Evolutionary conservation across 345 rosid species (phyloP).

Genomic region (Viola odorata): DNA sequence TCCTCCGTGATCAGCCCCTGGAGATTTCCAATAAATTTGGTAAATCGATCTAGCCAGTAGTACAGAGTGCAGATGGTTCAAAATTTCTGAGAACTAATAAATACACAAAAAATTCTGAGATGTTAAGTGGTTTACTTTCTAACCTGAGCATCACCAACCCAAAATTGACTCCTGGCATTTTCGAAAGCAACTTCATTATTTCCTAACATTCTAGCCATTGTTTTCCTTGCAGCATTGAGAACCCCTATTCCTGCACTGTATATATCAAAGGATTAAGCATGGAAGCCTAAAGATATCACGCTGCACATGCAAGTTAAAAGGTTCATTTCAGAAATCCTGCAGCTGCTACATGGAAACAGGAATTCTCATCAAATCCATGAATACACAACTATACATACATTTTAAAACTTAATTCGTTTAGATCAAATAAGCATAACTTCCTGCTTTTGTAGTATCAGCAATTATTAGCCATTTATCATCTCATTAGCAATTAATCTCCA

Average conservation of each 20-base stretch:
- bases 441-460: no score
- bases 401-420: no score
- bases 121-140: background rate
- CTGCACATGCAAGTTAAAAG: background rate
- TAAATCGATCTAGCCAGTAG: no score
- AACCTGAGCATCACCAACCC: conserved; percentile 98
- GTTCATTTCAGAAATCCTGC: background rate
- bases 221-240: conserved; percentile 91
- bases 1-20: conserved; percentile 93
- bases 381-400: no score
- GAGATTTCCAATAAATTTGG: background rate
- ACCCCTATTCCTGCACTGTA: conserved; percentile 98
- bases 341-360: no score
- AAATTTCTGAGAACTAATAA: background rate
- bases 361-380: no score
- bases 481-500: no score
- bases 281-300: conserved; percentile 7
- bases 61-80: no score
- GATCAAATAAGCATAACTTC: no score
- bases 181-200: conserved; percentile 78
- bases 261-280: conserved; percentile 20
- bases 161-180: conserved; percentile 87
- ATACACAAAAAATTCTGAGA: background rate
- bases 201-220: conserved; percentile 98
- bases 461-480: no score